phyloP scores from a whole-genome alignment of 371 early-diverging fungal genomes.

The Haplosporangium sp. region DNA sequence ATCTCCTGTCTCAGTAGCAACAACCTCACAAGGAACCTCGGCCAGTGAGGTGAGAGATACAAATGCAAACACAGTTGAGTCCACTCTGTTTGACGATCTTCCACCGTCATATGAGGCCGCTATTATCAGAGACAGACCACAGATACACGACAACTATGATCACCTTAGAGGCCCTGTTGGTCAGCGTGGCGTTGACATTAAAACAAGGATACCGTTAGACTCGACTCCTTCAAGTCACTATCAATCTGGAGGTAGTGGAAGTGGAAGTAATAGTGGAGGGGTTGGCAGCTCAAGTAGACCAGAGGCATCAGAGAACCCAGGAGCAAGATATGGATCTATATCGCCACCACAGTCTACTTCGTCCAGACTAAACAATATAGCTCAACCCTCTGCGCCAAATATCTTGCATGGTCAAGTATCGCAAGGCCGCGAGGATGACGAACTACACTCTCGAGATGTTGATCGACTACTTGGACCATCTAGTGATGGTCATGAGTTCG shows the following conservation, averaged over 20 bases:
- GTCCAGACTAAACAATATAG: neutral
- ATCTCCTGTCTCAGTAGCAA: neutral
- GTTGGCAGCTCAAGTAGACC: conserved; percentile 5
- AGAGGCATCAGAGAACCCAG: neutral
- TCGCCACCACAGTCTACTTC: neutral
- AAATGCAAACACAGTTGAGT: neutral
- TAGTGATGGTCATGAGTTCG: neutral
- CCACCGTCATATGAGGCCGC: conserved; percentile 47
- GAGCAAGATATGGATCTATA: conserved; percentile 13
- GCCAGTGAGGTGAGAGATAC: neutral
- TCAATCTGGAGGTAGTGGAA: conserved; percentile 13
- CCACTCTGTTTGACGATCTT: conserved; percentile 13
- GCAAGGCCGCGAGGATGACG: conserved; percentile 35
- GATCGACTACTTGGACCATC: conserved; percentile 31
- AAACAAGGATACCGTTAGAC: conserved; percentile 48
- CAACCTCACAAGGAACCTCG: neutral
- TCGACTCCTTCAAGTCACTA: conserved; percentile 37
- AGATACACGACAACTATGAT: conserved; percentile 53
- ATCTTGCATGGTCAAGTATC: conserved; percentile 24
- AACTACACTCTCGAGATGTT: conserved; percentile 32
- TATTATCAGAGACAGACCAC: conserved; percentile 26
- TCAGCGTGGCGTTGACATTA: conserved; percentile 46
- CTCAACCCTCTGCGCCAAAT: conserved; percentile 4
- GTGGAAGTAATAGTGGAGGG: conserved; percentile 9
- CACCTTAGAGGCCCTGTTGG: conserved; percentile 45